Conservation (phyloP, 169 alveolate species). For the Cryptosporidium meleagridis region DNA sequence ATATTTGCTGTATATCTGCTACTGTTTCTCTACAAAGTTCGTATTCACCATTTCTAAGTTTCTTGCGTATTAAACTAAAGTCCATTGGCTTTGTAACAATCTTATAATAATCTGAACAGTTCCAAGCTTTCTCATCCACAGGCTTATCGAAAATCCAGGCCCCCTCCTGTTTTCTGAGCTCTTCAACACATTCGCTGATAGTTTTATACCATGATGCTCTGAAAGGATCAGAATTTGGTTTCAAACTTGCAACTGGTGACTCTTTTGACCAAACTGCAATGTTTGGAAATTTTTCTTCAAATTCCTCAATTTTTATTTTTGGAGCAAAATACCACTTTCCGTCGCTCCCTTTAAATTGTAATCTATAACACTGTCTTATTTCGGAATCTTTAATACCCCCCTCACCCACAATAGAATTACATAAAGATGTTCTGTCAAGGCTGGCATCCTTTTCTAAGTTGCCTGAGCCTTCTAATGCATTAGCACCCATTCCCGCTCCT, state of each 20-base stretch:
- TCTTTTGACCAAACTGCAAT: conserved; percentile 86
- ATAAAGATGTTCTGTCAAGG: neutral
- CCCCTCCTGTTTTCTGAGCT: conserved; percentile 87
- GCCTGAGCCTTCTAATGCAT: conserved; percentile 1
- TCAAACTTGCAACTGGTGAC: conserved; percentile 78
- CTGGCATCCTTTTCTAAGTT: neutral
- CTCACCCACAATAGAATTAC: conserved; percentile 27
- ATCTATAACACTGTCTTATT: conserved; percentile 80
- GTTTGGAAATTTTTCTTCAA: conserved; percentile 85
- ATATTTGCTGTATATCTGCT: conserved; percentile 87
- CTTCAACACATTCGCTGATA: conserved; percentile 81
- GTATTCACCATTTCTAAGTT: conserved; percentile 83
- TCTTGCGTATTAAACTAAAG: conserved; percentile 84
- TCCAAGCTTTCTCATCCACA: conserved; percentile 89
- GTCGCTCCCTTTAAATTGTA: conserved; percentile 83
- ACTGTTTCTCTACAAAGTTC: conserved; percentile 84
- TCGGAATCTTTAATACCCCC: conserved; percentile 63
- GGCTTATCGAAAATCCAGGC: conserved; percentile 91
- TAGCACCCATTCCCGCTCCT: conserved; percentile 7
- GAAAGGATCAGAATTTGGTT: conserved; percentile 81
- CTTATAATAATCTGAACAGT: conserved; percentile 91
- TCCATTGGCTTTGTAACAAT: conserved; percentile 90
- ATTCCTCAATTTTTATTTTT: conserved; percentile 84
- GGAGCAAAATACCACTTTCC: conserved; percentile 89
- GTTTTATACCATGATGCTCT: conserved; percentile 85